Conservation (phyloP, 2,329 filamentous ascomycete genomes). For the Trichophyton schoenleinii region DNA sequence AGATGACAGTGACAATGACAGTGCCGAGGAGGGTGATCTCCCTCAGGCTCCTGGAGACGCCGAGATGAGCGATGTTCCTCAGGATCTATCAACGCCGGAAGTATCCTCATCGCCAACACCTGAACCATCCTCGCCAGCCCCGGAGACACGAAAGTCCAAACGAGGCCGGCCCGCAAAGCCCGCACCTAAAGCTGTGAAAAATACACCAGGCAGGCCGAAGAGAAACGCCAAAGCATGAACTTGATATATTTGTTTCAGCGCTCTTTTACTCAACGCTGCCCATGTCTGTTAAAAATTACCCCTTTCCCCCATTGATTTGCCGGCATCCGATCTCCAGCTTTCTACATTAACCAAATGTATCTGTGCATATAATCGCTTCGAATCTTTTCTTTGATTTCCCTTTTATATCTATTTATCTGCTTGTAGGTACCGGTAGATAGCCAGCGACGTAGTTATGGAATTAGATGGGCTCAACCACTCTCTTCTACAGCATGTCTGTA, state of each 20-base stretch:
- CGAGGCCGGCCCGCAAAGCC: not conserved
- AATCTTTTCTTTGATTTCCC: not conserved
- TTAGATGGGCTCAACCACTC: not conserved
- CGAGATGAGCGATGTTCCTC: conserved; percentile 9
- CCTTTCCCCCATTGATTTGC: too few species aligned
- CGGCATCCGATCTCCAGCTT: too few species aligned
- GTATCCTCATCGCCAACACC: not conserved
- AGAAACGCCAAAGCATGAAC: not conserved
- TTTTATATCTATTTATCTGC: not conserved
- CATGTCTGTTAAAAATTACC: not conserved
- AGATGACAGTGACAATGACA: conserved; percentile 5
- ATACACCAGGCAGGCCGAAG: not conserved
- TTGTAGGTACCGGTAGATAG: not conserved
- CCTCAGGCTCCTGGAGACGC: conserved; percentile 1
- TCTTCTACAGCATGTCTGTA: too few species aligned
- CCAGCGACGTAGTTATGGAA: not conserved
- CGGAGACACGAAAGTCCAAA: not conserved
- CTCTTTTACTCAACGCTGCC: not conserved
- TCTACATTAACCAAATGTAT: too few species aligned
- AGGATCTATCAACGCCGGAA: conserved; percentile 8
- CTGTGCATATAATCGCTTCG: too few species aligned
- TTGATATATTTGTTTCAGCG: not conserved
- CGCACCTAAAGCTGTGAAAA: not conserved
- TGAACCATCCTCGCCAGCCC: not conserved
- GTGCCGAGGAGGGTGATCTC: conserved; percentile 19